Evolutionary conservation across 2,329 filamentous ascomycete genomes (phyloP), one percentile per base, ranked within the genome.

Genomic region (Ascochyta clinopodiicola): DNA sequence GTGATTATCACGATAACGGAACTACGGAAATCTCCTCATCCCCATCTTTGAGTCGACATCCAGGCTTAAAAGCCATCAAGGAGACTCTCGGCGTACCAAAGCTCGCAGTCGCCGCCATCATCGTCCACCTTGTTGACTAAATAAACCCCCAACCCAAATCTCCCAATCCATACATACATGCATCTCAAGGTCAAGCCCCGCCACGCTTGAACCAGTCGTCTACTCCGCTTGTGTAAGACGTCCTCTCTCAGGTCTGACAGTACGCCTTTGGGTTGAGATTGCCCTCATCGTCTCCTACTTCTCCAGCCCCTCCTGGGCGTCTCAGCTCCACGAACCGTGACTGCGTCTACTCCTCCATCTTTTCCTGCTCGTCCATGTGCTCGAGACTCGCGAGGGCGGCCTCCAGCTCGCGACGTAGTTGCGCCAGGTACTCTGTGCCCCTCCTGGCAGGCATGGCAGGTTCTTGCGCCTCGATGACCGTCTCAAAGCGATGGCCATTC

Each of bases 201-300:
- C 47, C 38, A 37, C 39, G 47, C 47, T 12, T 3, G 4, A 32
- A 10, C 29, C 40, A 51, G 34, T 47, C 37, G 22, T 42, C 44
- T 32, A 32, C 40, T 38, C 40, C 48, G 22, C 34, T 38, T 27
- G 40, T 44, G 48, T 37, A 39, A 27, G 48, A 51, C 39, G 40
- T 44, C 48, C 25, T 44, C 27, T 37, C 37, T 40, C 40, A 38
- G 48, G 35, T 44, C 40, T 51, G 48, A 51, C 44, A 24, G 13
- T 44, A 44, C 40, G 40, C 48, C 48, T 19, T 44, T 34, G 40
- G 34, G 34, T 39, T 51, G 50, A 47, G 44, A 47, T 34, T 10
- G 10, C 19, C 36, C 22, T 2, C 17, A n/a, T n/a, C 6, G n/a
- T 37, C 2, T 19, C 5, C 35, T 19, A 6, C 9, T 6, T 15